Conservation (phyloP, 208 protist genomes). For the Trypanosomatidae sp. region DNA sequence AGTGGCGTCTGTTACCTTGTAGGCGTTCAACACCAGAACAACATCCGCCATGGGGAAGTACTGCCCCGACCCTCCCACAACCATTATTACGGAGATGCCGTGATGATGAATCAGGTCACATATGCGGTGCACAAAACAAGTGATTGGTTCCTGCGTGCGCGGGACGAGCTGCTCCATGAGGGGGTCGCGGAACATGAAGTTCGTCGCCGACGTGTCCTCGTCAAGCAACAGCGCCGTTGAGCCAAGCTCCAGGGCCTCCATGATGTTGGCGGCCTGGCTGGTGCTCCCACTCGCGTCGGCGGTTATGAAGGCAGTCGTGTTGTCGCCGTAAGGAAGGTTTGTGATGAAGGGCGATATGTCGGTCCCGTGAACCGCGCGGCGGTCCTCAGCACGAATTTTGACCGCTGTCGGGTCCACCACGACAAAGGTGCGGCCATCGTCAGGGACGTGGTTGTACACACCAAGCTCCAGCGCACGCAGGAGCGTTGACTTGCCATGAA, state of each 20-base stretch:
- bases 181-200: constrained; percentile 95
- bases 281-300: constrained; percentile 91
- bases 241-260: constrained; percentile 94
- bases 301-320: constrained; percentile 69
- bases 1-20: constrained; percentile 77
- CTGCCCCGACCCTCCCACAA: constrained; percentile 92
- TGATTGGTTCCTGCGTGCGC: constrained; percentile 92
- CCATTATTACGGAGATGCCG: constrained; percentile 81
- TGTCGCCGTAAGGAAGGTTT: constrained; percentile 83
- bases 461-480: constrained; percentile 91
- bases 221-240: constrained; percentile 89
- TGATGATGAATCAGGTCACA: constrained; percentile 61
- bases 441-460: constrained; percentile 94
- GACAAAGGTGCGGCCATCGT: constrained; percentile 93
- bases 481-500: constrained; percentile 96
- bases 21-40: constrained; percentile 89
- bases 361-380: constrained; percentile 80
- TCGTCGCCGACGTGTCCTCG: constrained; percentile 97
- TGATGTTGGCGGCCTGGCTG: constrained; percentile 91
- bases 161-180: constrained; percentile 92
- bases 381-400: constrained; percentile 95
- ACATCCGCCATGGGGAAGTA: constrained; percentile 92
- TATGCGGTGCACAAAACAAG: constrained; percentile 82
- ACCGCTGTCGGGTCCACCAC: constrained; percentile 78
- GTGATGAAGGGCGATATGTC: constrained; percentile 95